These are phyloP conservation scores for Vaccinium corymbosum DNA, from an alignment of 148 eudicot species.

Conservation along the genomic window DNA sequence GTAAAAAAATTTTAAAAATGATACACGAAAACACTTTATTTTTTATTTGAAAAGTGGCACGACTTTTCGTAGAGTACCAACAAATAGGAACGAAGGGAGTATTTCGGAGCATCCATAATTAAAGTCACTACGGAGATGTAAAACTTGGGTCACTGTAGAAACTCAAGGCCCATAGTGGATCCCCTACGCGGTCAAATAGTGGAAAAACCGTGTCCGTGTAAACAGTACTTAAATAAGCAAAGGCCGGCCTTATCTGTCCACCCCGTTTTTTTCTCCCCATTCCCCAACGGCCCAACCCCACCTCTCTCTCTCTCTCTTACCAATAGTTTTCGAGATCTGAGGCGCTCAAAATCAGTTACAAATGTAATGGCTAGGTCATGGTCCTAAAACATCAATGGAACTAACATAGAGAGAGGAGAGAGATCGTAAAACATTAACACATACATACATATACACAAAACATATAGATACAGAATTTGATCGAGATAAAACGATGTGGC, in stretches of 20 bases:
- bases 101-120: too few relatives aligned
- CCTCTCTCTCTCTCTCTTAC: background rate
- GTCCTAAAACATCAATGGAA: background rate
- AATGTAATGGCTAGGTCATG: background rate
- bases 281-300: background rate
- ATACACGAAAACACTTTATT: too few relatives aligned
- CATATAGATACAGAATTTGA: background rate
- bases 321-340: background rate
- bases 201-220: background rate
- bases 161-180: too few relatives aligned
- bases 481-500: slow-evolving; percentile 24
- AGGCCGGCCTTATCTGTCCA: background rate
- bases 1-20: too few relatives aligned
- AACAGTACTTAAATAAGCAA: background rate
- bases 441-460: background rate
- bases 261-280: background rate
- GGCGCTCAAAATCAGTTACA: background rate
- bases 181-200: background rate
- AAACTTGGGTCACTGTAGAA: too few relatives aligned
- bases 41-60: too few relatives aligned
- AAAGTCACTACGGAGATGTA: too few relatives aligned
- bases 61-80: too few relatives aligned
- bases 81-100: too few relatives aligned
- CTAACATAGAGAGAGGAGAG: background rate
- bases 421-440: background rate